Base-by-base conservation (phyloP, 208 protist species). In the Trypanosoma rangeli region DNA sequence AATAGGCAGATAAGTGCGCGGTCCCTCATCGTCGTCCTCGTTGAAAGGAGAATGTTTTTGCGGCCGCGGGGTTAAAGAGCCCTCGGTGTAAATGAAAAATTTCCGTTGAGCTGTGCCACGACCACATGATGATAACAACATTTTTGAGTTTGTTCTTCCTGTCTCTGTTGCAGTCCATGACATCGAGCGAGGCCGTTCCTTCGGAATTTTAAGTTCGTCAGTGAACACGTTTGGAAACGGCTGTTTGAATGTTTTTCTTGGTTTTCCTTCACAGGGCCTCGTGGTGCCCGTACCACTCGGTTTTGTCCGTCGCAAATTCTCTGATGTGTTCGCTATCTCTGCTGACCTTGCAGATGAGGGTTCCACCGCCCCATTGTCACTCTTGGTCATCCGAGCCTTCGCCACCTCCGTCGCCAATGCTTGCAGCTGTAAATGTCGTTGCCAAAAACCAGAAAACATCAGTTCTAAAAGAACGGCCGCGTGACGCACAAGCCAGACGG, bases 391-490 rank as follows among this genome's bases (percentile, higher is more conserved):
- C 13, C 31, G 18, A n/a, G n/a, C 5, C 22, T 67, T 31, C 10
- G 48, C 53, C 42, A 57, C 52, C 15, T 65, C 60, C 50, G 57
- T 67, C 20, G 65, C 68, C 13, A 79, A 39, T 5, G 33, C 55
- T 13, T 57, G 67, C 26, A 80, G 26, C 10, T 55, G 64, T 20
- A 56, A 44, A 65, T 82, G 73, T 24, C 56, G 54, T 9, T 63
- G 12, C 76, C 73, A 79, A 20, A 80, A 22, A 39, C 63, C 46
- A 35, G 79, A 73, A 29, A 46, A 53, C 44, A 83, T 54, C 0
- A 85, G 73, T 60, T 81, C 69, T 46, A 85, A 75, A 9, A 88
- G 44, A 15, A 77, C 66, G 20, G 79, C 50, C 10, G 76, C 74
- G 28, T 76, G 33, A 37, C 48, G 42, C 0, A 75, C 37, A 29